These are phyloP conservation scores for Calonectria hongkongensis DNA, from an alignment of 2,329 filamentous ascomycete genomes.

Conservation along the genomic window DNA sequence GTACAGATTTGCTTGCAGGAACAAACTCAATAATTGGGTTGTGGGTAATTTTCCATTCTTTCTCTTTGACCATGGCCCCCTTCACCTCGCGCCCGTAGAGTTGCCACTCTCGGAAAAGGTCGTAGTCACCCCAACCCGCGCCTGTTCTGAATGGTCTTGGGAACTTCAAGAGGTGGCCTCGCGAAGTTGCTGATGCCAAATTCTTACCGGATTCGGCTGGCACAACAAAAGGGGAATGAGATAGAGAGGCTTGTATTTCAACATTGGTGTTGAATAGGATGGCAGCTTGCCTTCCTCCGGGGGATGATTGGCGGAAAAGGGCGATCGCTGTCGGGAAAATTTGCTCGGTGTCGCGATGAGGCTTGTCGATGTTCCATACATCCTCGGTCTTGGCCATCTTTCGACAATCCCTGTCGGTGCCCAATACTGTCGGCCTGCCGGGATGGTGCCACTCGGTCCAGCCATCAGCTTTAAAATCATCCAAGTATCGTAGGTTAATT, in stretches of 20 bases:
- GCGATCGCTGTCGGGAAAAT: neutral
- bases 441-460: neutral
- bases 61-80: neutral
- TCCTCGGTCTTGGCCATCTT: neutral
- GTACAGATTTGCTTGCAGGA: neutral
- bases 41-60: neutral
- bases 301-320: neutral
- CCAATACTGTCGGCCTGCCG: neutral
- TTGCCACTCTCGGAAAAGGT: conserved; percentile 11
- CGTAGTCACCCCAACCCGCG: conserved; percentile 2
- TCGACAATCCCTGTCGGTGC: neutral
- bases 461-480: neutral
- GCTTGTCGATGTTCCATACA: neutral
- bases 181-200: neutral
- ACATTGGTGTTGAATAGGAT: neutral
- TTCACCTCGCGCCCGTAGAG: neutral
- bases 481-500: neutral
- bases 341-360: neutral
- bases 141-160: neutral
- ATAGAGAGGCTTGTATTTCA: neutral
- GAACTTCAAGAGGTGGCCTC: neutral
- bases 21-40: neutral
- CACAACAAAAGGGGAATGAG: neutral
- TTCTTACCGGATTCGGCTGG: neutral
- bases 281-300: neutral